Percentiles rank a stretch among this genome's conserved stretches.
phyloP scores from a whole-genome alignment of 1,284 basidiomycete genomes.

The Marasmius fiardii region DNA sequence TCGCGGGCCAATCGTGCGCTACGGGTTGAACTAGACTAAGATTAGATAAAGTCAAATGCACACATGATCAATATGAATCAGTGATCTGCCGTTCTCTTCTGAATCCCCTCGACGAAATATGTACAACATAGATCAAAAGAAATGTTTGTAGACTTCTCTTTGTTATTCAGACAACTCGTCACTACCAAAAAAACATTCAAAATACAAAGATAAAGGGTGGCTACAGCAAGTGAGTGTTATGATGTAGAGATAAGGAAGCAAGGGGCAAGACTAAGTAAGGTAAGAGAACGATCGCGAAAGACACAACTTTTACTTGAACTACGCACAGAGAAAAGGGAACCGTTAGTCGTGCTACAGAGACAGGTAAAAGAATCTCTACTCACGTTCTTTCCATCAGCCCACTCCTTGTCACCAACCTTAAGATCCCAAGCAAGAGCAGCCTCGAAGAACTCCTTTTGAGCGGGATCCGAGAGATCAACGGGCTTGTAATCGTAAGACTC shows the following conservation, averaged over 20 bases:
- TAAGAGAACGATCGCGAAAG: too few relatives aligned
- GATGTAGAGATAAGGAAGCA: neutral
- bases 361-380: slow-evolving; percentile 28
- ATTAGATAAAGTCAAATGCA: too few relatives aligned
- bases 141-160: neutral
- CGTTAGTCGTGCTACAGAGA: slow-evolving; percentile 1
- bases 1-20: too few relatives aligned
- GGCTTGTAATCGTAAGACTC: slow-evolving; percentile 85
- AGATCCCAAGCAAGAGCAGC: slow-evolving; percentile 89
- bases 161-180: neutral
- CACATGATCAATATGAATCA: too few relatives aligned
- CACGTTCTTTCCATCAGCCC: slow-evolving; percentile 86
- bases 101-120: too few relatives aligned
- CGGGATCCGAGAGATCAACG: slow-evolving; percentile 52
- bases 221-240: neutral
- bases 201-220: neutral
- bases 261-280: too few relatives aligned
- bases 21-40: too few relatives aligned
- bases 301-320: slow-evolving; percentile 33
- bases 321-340: neutral
- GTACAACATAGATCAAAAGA: too few relatives aligned
- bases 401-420: slow-evolving; percentile 80
- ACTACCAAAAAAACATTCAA: neutral
- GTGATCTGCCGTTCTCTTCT: too few relatives aligned
- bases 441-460: slow-evolving; percentile 67